Conservation (phyloP, 2,329 filamentous ascomycete species). For the Blumeria hordei region DNA sequence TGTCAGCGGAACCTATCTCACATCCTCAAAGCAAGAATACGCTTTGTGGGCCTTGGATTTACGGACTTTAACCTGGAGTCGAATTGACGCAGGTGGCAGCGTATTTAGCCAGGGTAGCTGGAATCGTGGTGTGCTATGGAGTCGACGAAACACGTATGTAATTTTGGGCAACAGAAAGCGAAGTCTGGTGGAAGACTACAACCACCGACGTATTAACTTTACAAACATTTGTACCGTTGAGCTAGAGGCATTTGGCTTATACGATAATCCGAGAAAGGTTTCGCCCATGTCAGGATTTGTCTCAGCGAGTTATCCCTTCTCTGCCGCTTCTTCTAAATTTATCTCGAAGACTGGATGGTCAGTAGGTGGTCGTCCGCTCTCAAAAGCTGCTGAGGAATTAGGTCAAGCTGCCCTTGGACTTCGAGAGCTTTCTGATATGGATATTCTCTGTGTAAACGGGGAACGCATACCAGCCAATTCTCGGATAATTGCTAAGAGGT, state of each 20-base stretch:
- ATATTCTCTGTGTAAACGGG: conserved; percentile 73
- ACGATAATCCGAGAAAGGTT: conserved; percentile 72
- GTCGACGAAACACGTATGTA: conserved; percentile 79
- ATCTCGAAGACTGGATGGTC: conserved; percentile 33
- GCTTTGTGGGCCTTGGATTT: conserved; percentile 88
- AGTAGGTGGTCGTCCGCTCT: conserved; percentile 53
- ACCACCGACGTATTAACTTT: conserved; percentile 93
- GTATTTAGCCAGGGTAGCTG: conserved; percentile 95
- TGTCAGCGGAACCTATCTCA: conserved; percentile 90
- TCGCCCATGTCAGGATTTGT: conserved; percentile 61
- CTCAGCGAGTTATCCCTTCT: conserved; percentile 54
- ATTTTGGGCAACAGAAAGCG: conserved; percentile 84
- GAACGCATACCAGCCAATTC: conserved; percentile 90
- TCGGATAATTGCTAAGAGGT: conserved; percentile 60
- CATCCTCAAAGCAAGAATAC: conserved; percentile 94
- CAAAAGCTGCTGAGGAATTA: conserved; percentile 58
- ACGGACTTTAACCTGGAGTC: conserved; percentile 71
- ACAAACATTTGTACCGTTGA: conserved; percentile 93
- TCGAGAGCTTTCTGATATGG: conserved; percentile 88
- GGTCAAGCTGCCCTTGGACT: conserved; percentile 58
- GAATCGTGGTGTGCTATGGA: conserved; percentile 90
- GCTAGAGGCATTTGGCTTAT: conserved; percentile 86
- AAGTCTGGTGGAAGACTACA: conserved; percentile 91
- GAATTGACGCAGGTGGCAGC: conserved; percentile 81
- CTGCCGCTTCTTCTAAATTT: conserved; percentile 21